A percentile compares a stretch with the other conserved stretches of the same genome.
Conservation (phyloP, 768 basidiomycete species). For the Macrolepiota albuminosa region DNA sequence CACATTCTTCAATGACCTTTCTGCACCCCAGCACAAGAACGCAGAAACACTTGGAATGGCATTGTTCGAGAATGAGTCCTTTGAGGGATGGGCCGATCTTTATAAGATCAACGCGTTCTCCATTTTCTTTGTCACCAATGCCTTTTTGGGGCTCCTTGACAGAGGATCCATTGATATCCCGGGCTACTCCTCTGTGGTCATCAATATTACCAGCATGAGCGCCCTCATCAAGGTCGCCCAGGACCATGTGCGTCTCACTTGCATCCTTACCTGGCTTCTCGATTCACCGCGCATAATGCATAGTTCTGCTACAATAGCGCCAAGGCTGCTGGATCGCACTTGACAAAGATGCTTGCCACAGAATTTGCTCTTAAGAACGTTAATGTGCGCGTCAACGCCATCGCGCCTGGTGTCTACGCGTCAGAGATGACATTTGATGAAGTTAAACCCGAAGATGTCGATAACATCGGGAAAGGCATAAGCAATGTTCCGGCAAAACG, state of each 20-base stretch:
- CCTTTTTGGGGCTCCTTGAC: constrained; percentile 71
- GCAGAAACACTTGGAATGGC: constrained; percentile 64
- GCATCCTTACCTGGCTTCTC: not conserved
- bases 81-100: constrained; percentile 57
- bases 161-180: constrained; percentile 60
- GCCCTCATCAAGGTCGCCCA: constrained; percentile 68
- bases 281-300: not conserved
- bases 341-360: constrained; percentile 74
- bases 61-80: constrained; percentile 63
- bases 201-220: constrained; percentile 78
- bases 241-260: constrained; percentile 57
- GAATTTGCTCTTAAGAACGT: constrained; percentile 68
- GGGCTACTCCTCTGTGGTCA: constrained; percentile 58
- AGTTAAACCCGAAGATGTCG: constrained; percentile 31
- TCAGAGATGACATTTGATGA: constrained; percentile 68
- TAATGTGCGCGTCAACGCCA: constrained; percentile 66
- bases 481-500: constrained; percentile 40
- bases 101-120: constrained; percentile 70
- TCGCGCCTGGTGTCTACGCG: constrained; percentile 72
- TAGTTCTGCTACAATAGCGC: constrained; percentile 82
- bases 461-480: constrained; percentile 57
- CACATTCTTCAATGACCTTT: constrained; percentile 49
- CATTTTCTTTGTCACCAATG: constrained; percentile 72
- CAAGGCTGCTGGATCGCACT: constrained; percentile 72
- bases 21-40: constrained; percentile 54